Percentiles rank a stretch among this genome's conserved stretches.
These are phyloP conservation scores for Arthrobotrys sphaeroides DNA, from an alignment of 2,329 filamentous ascomycete genomes.

Conservation along the genomic window DNA sequence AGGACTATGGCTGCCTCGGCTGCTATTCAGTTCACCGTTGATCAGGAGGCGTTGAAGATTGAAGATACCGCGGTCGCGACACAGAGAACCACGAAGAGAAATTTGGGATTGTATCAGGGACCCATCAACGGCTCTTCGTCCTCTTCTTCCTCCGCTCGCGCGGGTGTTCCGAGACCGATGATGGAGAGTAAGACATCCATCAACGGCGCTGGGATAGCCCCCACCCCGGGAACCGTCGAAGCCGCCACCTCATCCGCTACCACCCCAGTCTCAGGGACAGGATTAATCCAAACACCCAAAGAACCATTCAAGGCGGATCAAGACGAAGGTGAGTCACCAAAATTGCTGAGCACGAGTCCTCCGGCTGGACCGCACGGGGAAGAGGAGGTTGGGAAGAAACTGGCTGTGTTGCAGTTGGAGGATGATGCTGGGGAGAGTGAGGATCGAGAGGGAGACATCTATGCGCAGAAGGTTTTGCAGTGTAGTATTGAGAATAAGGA, in stretches of 20 bases:
- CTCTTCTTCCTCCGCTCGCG: too few species aligned
- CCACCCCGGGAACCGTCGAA: conserved; percentile 70
- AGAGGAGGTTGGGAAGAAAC: conserved; percentile 68
- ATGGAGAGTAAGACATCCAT: conserved; percentile 44
- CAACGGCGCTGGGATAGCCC: conserved; percentile 68
- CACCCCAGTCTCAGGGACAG: not conserved
- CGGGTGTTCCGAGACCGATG: conserved; percentile 59
- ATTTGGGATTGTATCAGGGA: conserved; percentile 60
- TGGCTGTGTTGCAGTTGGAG: conserved; percentile 69
- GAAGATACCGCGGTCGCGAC: conserved; percentile 78
- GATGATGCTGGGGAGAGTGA: conserved; percentile 76
- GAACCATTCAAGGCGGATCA: conserved; percentile 80
- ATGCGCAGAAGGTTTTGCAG: conserved; percentile 86
- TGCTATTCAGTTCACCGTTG: conserved; percentile 98
- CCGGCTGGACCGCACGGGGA: conserved; percentile 68
- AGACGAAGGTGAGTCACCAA: conserved; percentile 80
- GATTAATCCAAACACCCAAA: conserved; percentile 63
- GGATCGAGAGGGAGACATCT: conserved; percentile 88
- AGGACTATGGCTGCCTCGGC: conserved; percentile 96
- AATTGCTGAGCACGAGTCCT: conserved; percentile 78
- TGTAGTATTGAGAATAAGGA: conserved; percentile 99
- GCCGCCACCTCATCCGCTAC: conserved; percentile 50
- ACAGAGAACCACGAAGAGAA: conserved; percentile 75
- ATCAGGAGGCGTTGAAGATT: conserved; percentile 92
- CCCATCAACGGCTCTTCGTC: conserved; percentile 66